phyloP scores from a whole-genome alignment of 78 protist species.

The Blattamonas nauphoetae region DNA sequence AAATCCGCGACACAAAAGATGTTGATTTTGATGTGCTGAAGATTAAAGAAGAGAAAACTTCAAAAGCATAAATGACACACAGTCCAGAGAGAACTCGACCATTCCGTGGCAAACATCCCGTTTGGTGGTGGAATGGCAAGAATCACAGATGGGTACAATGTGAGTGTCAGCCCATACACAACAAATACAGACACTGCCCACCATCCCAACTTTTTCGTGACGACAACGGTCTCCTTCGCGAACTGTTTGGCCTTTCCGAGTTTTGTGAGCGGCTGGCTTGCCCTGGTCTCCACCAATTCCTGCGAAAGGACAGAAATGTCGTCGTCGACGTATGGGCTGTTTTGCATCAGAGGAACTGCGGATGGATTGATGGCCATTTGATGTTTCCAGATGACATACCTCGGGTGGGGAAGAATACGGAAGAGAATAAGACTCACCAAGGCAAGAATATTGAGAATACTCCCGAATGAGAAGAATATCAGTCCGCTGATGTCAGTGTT shows the following conservation, averaged over 20 bases:
- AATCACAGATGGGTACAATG: neutral
- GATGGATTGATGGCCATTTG: too few species aligned
- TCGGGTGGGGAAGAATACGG: too few species aligned
- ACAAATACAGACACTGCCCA: neutral
- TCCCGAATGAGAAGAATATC: neutral
- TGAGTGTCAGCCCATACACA: neutral
- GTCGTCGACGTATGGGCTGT: too few species aligned
- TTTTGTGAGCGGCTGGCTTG: too few species aligned
- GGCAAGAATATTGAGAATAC: neutral
- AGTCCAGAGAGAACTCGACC: neutral
- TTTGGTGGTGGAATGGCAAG: neutral
- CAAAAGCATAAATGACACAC: neutral
- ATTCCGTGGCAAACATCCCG: neutral
- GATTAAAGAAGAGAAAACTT: neutral
- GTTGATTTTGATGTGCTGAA: neutral
- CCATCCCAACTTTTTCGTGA: neutral
- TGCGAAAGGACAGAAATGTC: too few species aligned
- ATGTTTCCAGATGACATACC: too few species aligned
- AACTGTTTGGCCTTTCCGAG: too few species aligned
- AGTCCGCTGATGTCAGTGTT: neutral
- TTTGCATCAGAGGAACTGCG: too few species aligned
- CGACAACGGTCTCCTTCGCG: neutral
- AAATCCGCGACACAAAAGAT: neutral
- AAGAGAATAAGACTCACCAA: neutral
- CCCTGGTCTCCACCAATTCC: too few species aligned